Conservation (phyloP, 441 rosid genomes). For the Codiaeum variegatum region DNA sequence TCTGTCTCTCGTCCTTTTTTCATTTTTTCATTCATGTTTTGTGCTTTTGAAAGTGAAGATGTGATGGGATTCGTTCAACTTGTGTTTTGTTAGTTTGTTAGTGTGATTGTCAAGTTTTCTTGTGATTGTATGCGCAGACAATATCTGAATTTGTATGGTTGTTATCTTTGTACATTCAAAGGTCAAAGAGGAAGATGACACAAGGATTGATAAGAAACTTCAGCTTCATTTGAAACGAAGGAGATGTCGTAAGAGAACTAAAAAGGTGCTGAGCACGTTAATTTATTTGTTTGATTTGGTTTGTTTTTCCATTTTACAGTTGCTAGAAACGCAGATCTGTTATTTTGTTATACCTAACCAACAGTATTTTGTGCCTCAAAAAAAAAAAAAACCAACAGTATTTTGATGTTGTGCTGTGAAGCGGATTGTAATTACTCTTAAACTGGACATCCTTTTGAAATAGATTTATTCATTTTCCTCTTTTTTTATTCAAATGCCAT, state of each 20-base stretch:
- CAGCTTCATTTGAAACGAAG: conserved; percentile 74
- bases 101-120: conserved; percentile 8
- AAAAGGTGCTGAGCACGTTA: conserved; percentile 48
- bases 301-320: not conserved
- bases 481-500: not conserved
- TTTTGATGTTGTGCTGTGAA: not conserved
- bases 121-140: not conserved
- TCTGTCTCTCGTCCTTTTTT: not conserved
- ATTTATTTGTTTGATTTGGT: conserved; percentile 24
- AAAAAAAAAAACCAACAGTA: too few species aligned
- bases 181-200: conserved; percentile 99
- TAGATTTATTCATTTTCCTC: not conserved
- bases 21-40: not conserved
- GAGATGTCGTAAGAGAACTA: conserved; percentile 52
- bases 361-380: not conserved
- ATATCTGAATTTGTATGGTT: conserved; percentile 9
- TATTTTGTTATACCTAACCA: not conserved
- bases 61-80: not conserved
- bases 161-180: conserved; percentile 32
- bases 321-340: not conserved
- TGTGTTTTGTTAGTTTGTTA: not conserved
- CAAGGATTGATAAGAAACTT: conserved; percentile 68
- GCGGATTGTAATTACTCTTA: not conserved
- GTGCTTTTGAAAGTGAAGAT: conserved; percentile 1
- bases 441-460: not conserved